These are phyloP conservation scores for Arthroderma sp. DNA, from an alignment of 2,329 filamentous ascomycete genomes.

Conservation along the genomic window DNA sequence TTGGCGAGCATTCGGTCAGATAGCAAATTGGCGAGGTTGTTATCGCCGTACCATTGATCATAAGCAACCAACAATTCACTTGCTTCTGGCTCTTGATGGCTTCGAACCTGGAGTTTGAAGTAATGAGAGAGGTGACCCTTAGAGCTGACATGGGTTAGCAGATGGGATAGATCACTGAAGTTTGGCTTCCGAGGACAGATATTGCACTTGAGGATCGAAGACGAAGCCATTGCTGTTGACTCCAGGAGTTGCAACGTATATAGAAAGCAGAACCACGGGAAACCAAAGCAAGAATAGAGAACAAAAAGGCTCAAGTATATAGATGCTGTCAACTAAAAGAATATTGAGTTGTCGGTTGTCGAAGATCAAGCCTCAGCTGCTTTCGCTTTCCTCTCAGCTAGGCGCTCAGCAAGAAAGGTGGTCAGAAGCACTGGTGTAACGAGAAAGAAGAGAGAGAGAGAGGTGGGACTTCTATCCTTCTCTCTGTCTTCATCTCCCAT, in stretches of 20 bases:
- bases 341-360: no score
- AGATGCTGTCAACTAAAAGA: slow-evolving; percentile 3
- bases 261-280: neutral
- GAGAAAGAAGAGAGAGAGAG: slow-evolving; percentile 16
- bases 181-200: slow-evolving; percentile 67
- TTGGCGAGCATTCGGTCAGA: slow-evolving; percentile 67
- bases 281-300: slow-evolving; percentile 3
- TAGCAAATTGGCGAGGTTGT: slow-evolving; percentile 59
- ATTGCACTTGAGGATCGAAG: slow-evolving; percentile 61
- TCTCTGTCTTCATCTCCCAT: no score
- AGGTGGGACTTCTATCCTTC: slow-evolving; percentile 8
- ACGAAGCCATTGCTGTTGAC: slow-evolving; percentile 7
- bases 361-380: neutral
- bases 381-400: slow-evolving; percentile 11
- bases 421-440: slow-evolving; percentile 9
- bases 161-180: slow-evolving; percentile 83
- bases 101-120: slow-evolving; percentile 66
- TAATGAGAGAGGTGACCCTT: slow-evolving; percentile 81
- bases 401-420: slow-evolving; percentile 6
- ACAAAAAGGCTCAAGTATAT: slow-evolving; percentile 6
- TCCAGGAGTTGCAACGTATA: neutral
- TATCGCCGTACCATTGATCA: slow-evolving; percentile 62
- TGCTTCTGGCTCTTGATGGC: slow-evolving; percentile 54
- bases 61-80: slow-evolving; percentile 51
- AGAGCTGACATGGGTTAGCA: slow-evolving; percentile 82